These are phyloP conservation scores for Simplicillium sp. DNA, from an alignment of 2,329 filamentous ascomycete species.

Conservation along the genomic window DNA sequence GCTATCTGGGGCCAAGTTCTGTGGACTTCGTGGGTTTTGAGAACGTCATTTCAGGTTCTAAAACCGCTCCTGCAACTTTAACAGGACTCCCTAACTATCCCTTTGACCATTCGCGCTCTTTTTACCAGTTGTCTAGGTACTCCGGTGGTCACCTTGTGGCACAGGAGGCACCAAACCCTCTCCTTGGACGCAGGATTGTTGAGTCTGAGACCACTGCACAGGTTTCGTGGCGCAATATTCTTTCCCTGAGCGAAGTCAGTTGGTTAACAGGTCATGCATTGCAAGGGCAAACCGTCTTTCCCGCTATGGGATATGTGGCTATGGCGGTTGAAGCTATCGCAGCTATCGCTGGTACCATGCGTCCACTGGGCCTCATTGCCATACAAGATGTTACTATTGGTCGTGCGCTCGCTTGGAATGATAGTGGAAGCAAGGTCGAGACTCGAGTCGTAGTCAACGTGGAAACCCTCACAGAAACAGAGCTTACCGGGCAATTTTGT, in stretches of 20 bases:
- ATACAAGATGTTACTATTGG: neutral
- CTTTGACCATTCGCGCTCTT: conserved; percentile 2
- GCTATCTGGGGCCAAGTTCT: neutral
- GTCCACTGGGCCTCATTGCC: neutral
- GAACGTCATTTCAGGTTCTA: neutral
- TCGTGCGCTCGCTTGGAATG: neutral
- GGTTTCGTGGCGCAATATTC: conserved; percentile 10
- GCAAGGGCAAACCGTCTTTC: conserved; percentile 30
- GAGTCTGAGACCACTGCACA: neutral
- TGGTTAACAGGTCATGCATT: conserved; percentile 32
- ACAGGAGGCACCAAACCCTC: neutral
- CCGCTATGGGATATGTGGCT: conserved; percentile 23
- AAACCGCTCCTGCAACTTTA: neutral
- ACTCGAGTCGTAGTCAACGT: neutral
- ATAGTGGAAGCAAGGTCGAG: neutral
- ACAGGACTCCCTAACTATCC: conserved; percentile 4
- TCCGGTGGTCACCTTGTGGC: neutral
- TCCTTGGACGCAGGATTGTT: neutral
- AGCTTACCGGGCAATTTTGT: neutral
- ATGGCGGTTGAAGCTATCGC: conserved; percentile 21
- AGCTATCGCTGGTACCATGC: neutral
- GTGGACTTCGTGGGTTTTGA: conserved; percentile 5
- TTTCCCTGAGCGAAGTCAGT: conserved; percentile 14
- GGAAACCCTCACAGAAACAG: neutral
- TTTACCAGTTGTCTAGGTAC: neutral